Evolutionary conservation across 495 filamentous ascomycete species (phyloP), one percentile per base, ranked within the genome.

Genomic region (Chaetomium fimeti): DNA sequence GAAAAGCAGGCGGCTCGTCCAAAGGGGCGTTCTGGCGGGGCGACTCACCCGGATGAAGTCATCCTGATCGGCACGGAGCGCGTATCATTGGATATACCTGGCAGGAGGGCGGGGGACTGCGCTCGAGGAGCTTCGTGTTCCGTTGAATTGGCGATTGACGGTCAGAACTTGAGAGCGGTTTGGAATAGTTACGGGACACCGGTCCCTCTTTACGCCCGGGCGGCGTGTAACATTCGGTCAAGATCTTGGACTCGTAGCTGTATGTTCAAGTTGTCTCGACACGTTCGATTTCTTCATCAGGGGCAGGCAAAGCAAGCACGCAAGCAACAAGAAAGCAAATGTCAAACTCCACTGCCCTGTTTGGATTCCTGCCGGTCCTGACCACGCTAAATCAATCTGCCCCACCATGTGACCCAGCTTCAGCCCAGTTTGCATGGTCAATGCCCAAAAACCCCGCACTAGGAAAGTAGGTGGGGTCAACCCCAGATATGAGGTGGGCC

Each of bases 21-120:
- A 25, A 38, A 11, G 45, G 18, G 29, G 58, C 6, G 18, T 5
- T 3, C 18, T 20, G 29, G 36, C 0, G 24, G 2, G 15, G 15
- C 6, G 6, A 67, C 71, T 55, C 62, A 74, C 73, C 68, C 72
- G 58, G 73, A 75, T 68, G 73, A 75, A 66, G 73, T 69, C 73
- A 75, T 75, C 62, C 62, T 71, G 70, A 67, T 69, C 56, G 60
- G 36, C 63, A 32, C 54, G 18, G 52, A 42, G 20, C 36, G 58
- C 58, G 40, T 66, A 56, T 53, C 68, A 72, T 69, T 62, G 64
- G 65, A 20, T 27, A 49, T 1, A 25, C 13, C 5, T 45, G 52
- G 52, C n/a, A 24, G n/a, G 20, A 7, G 45, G 45, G 20, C 43
- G 45, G 45, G 20, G 20, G 18, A 24, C 47, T 43, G 38, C 2